Conservation (phyloP, 495 filamentous ascomycete genomes). For the Neurospora intermedia region DNA sequence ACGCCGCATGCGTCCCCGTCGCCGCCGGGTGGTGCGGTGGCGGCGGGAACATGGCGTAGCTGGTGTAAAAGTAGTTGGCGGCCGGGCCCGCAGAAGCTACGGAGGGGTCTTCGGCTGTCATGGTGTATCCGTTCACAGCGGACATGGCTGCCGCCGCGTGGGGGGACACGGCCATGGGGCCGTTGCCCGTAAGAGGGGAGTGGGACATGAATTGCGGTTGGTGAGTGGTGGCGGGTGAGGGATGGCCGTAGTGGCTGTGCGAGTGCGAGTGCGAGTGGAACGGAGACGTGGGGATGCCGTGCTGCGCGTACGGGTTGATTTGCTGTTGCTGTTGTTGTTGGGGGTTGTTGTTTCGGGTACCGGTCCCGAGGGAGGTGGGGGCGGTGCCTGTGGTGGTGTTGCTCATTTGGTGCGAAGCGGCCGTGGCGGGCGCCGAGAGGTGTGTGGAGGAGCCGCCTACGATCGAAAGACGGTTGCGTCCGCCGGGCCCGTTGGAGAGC, state of each 20-base stretch:
- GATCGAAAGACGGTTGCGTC: not conserved
- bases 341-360: not conserved
- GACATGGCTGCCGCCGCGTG: not conserved
- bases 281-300: not conserved
- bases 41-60: not conserved
- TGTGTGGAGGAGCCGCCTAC: conserved; percentile 6
- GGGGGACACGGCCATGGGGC: too few species aligned
- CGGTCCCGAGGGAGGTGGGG: conserved; percentile 6
- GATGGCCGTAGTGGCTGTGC: not conserved
- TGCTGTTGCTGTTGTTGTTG: not conserved
- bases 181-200: not conserved
- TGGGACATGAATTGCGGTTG: not conserved
- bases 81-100: too few species aligned
- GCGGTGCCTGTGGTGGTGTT: conserved; percentile 3
- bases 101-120: not conserved
- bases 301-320: not conserved
- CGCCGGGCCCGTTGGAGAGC: not conserved
- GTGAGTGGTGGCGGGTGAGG: not conserved
- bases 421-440: conserved; percentile 7
- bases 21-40: not conserved
- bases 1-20: not conserved
- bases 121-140: not conserved
- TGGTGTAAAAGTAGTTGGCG: not conserved
- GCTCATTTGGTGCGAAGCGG: conserved; percentile 9
- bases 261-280: not conserved